phyloP scores from a whole-genome alignment of 768 basidiomycete species.

The Lentinula lateritia region DNA sequence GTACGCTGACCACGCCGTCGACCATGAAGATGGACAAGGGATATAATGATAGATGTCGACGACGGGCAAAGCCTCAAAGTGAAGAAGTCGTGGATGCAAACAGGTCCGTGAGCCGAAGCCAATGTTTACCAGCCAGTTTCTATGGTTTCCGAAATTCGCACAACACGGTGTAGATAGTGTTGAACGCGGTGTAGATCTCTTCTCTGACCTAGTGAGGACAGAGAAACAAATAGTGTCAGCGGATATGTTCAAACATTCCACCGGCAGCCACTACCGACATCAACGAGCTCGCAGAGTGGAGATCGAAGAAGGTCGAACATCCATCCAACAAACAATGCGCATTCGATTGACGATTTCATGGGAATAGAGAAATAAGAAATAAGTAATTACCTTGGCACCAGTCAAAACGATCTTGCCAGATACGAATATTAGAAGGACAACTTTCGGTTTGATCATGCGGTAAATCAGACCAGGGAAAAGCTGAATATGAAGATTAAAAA shows the following conservation, averaged over 20 bases:
- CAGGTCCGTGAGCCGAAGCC: not conserved
- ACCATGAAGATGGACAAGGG: not conserved
- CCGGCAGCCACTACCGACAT: slow-evolving; percentile 14
- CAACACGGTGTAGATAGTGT: slow-evolving; percentile 97
- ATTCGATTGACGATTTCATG: not conserved
- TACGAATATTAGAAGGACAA: slow-evolving; percentile 96
- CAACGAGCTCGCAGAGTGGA: not conserved
- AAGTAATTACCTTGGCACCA: slow-evolving; percentile 84
- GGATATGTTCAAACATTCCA: slow-evolving; percentile 42
- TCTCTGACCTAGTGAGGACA: slow-evolving; percentile 73
- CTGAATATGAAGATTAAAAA: slow-evolving; percentile 33
- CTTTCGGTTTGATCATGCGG: slow-evolving; percentile 99
- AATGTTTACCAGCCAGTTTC: not conserved
- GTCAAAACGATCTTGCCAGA: slow-evolving; percentile 99
- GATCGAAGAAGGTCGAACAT: slow-evolving; percentile 26
- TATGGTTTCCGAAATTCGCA: slow-evolving; percentile 87
- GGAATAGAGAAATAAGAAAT: slow-evolving; percentile 12
- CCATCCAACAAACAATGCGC: slow-evolving; percentile 2
- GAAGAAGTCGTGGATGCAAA: not conserved
- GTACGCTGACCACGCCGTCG: not conserved
- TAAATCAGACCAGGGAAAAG: slow-evolving; percentile 99
- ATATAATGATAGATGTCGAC: slow-evolving; percentile 3
- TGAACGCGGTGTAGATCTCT: slow-evolving; percentile 99
- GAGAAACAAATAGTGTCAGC: slow-evolving; percentile 38
- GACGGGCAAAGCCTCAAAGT: not conserved